Percentiles rank a stretch among this genome's conserved stretches.
These are phyloP conservation scores for Eimeria brunetti DNA, from an alignment of 169 alveolate genomes.

Conservation along the genomic window DNA sequence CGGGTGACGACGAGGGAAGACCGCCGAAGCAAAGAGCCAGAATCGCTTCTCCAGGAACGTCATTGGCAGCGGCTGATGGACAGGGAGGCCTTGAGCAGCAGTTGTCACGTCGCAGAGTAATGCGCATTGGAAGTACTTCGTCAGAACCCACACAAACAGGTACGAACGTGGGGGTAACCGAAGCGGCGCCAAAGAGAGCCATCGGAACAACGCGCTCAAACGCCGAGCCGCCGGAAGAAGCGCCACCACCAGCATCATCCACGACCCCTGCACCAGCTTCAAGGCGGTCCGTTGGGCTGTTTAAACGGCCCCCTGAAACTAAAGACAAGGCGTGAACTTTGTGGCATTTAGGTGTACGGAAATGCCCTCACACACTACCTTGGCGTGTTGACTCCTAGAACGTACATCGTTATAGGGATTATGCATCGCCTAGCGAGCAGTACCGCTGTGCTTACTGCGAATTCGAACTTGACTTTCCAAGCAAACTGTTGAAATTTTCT, in stretches of 20 bases:
- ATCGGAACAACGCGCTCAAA: background rate
- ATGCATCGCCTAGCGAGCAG: background rate
- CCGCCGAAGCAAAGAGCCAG: conserved; percentile 22
- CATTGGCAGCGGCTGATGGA: background rate
- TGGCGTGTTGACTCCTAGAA: background rate
- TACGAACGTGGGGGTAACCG: background rate
- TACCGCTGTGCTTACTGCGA: background rate
- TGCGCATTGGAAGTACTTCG: conserved; percentile 29
- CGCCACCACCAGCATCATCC: background rate
- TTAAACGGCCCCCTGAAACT: conserved; percentile 39
- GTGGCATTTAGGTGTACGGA: background rate
- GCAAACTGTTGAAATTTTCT: background rate
- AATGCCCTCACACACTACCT: too few species aligned
- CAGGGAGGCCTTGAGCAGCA: background rate
- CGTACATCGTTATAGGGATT: background rate
- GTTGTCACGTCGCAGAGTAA: conserved; percentile 36
- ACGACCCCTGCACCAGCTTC: background rate
- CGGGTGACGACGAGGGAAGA: conserved; percentile 24
- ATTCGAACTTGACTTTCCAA: background rate
- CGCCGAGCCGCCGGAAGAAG: background rate
- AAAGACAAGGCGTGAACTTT: conserved; percentile 13
- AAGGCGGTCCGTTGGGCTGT: conserved; percentile 47
- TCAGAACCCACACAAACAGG: conserved; percentile 19
- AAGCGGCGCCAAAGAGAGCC: conserved; percentile 44
- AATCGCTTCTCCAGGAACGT: background rate